Evolutionary conservation across 495 filamentous ascomycete species (phyloP), one percentile per base, ranked within the genome.

Genomic region (Aspergillus homomorphus): DNA sequence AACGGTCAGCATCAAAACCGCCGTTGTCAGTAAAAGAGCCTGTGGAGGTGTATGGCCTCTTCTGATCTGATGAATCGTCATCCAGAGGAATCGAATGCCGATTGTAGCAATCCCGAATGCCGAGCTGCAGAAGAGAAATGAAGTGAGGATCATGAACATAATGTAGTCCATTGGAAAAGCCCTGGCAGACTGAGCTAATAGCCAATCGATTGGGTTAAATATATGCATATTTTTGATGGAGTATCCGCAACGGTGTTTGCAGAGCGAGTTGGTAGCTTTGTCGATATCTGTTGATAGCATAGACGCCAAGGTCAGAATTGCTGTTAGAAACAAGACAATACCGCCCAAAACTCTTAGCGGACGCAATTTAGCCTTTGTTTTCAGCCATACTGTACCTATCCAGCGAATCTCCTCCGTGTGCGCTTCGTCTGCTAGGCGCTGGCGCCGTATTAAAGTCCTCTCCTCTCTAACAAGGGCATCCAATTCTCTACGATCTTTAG

Each of bases 281-380:
- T 98, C 94, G 69, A 97, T 92, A 59, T 86, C 86, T 0, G 93
- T 98, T 66, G 98, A 85, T 54, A 98, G 82, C 95, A 98, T 98
- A 26, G 89, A 93, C 9, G 87, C 80, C 85, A 91, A 96, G 60
- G 91, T 80, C 20, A 92, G 55, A 26, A 96, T 70, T 9, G 88
- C 76, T 23, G 96, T 58, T 18, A 87, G 56, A 2, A 96, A 76
- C 18, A 97, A 75, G 7, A 96, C 53, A 53, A 96, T 80, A 18
- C 94, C 95, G 15, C 89, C 87, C 22, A 97, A 63, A 22, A 98
- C 85, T 71, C 93, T 94, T 61, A 98, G 74, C 0, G 94, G 94
- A 16, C 92, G 82, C 68, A 88, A 81, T 42, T 94, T 66, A 15
- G 91, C 88, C 66, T 88, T 86, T 50, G 89, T 71, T 67, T 92